Evolutionary conservation across 176 grass and related monocot genomes (phyloP), one percentile per base, ranked within the genome.

Genomic region (Neostapfia colusana): DNA sequence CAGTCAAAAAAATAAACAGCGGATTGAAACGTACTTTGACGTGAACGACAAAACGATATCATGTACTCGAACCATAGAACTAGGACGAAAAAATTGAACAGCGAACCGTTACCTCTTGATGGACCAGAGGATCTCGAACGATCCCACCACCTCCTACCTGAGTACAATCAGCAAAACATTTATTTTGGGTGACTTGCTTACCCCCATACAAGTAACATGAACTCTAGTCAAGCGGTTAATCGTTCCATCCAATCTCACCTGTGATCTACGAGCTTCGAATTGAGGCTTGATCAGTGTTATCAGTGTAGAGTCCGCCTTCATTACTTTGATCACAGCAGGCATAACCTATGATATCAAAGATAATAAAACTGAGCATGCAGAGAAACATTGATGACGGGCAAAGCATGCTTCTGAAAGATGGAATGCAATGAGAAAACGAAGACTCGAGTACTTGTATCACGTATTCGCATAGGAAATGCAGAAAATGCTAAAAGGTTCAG

Each of bases 271-370:
- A 42, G 95, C 91, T 84, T 97, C 95, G 44, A 97, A 98, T 16
- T 98, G 95, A 82, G 95, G 95, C 62, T 98, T 98, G 59, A 98
- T 79, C 72, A 98, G 88, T 53, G 91, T 94, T 79, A 98, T 70
- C 83, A 98, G 71, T 49, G 50, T 94, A 25, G 91, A 98, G 45
- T 94, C 87, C 5, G 23, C 26, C 76, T 98, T 94, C 95, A 98
- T 98, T 83, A 98, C 82, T 86, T 94, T 92, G 31, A 98, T 63
- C 54, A 94, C 91, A 74, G 89, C 91, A 79, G 91, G 95, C 95
- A 98, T 98, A 59, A 90, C 95, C 95, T 98, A 79, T 81, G 9
- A 43, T 43, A 43, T 67, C 57, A 69, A 11, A 74, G 13, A 75
- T 82, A 25, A 15, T 7, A 68, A 65, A 50, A 69, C 23, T 57